A percentile compares a stretch with the other conserved stretches of the same genome.
phyloP scores from a whole-genome alignment of 2,329 filamentous ascomycete genomes.

The Fusarium lyarnte region DNA sequence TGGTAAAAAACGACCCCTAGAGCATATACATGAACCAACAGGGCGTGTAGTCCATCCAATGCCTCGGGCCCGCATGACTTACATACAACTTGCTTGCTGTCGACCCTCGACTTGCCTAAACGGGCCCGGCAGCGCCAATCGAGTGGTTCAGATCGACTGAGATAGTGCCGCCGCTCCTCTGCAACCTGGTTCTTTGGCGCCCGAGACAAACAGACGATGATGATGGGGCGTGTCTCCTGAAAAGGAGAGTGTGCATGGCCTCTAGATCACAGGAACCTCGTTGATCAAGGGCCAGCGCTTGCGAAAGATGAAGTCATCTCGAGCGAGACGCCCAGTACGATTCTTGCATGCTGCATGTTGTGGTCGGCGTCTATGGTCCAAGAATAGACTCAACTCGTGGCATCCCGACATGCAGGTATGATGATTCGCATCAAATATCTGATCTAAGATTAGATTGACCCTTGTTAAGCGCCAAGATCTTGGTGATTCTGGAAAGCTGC shows the following conservation, averaged over 20 bases:
- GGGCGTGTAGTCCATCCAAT: slow-evolving; percentile 20
- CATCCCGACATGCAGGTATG: slow-evolving; percentile 5
- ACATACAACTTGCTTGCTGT: slow-evolving; percentile 11
- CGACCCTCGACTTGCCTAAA: slow-evolving; percentile 28
- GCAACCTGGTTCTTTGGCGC: slow-evolving; percentile 25
- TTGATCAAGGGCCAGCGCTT: slow-evolving; percentile 12
- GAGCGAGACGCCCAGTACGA: slow-evolving; percentile 34
- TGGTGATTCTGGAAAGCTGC: slow-evolving; percentile 28
- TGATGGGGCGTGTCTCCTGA: slow-evolving; percentile 10
- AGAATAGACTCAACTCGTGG: slow-evolving; percentile 6
- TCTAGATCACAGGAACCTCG: slow-evolving; percentile 29
- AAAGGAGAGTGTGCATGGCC: slow-evolving; percentile 19
- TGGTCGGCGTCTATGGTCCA: slow-evolving; percentile 26
- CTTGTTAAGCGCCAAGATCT: slow-evolving; percentile 22
- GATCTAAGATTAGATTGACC: slow-evolving; percentile 28
- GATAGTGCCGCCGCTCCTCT: slow-evolving; percentile 27
- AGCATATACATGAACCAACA: slow-evolving; percentile 2
- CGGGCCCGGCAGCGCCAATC: slow-evolving; percentile 22
- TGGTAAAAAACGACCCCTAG: slow-evolving; percentile 7
- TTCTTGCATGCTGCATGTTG: slow-evolving; percentile 19
- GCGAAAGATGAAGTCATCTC: slow-evolving; percentile 16
- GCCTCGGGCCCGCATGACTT: slow-evolving; percentile 13
- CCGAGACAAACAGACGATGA: slow-evolving; percentile 4
- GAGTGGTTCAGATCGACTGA: slow-evolving; percentile 24
- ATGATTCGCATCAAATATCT: slow-evolving; percentile 24